Conservation (phyloP, 805 yeast genomes). For the Candida palmyrensis region DNA sequence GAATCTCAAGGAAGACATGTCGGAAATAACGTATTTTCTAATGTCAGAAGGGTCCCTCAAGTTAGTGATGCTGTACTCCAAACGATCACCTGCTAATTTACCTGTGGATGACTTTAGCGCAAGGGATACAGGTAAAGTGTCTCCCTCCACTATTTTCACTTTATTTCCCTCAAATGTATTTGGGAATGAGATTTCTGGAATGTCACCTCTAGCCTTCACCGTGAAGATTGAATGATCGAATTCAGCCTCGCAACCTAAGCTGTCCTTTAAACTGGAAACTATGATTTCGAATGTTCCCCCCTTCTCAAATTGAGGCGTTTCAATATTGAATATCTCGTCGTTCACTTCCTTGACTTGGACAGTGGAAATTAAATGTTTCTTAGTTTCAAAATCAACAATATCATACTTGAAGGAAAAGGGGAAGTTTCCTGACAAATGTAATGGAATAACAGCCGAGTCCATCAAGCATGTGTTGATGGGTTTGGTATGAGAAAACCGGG, state of each 20-base stretch:
- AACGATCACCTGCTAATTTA: slow-evolving; percentile 19
- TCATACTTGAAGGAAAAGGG: slow-evolving; percentile 75
- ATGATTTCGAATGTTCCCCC: slow-evolving; percentile 76
- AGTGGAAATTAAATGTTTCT: slow-evolving; percentile 15
- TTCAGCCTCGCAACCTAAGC: slow-evolving; percentile 74
- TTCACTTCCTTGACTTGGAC: slow-evolving; percentile 17
- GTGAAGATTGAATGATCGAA: slow-evolving; percentile 46
- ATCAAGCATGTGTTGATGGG: slow-evolving; percentile 29
- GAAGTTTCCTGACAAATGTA: slow-evolving; percentile 68
- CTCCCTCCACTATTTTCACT: slow-evolving; percentile 57
- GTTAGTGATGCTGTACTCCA: slow-evolving; percentile 21
- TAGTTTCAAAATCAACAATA: slow-evolving; percentile 42
- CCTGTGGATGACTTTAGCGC: slow-evolving; percentile 28
- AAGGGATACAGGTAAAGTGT: slow-evolving; percentile 51
- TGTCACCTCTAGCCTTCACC: slow-evolving; percentile 63
- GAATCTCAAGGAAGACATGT: slow-evolving; percentile 15
- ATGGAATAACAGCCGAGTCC: slow-evolving; percentile 35
- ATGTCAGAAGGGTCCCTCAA: slow-evolving; percentile 14
- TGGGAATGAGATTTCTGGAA: slow-evolving; percentile 46
- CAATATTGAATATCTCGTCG: slow-evolving; percentile 32
- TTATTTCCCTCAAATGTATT: slow-evolving; percentile 12
- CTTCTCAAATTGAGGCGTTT: slow-evolving; percentile 46
- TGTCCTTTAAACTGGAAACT: slow-evolving; percentile 63
- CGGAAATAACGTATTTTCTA: slow-evolving; percentile 5
- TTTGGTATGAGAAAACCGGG: slow-evolving; percentile 24